Percentiles rank a stretch among this genome's conserved stretches.
Conservation (phyloP, 1,139 yeast genomes). For the Taphrina betulina region DNA sequence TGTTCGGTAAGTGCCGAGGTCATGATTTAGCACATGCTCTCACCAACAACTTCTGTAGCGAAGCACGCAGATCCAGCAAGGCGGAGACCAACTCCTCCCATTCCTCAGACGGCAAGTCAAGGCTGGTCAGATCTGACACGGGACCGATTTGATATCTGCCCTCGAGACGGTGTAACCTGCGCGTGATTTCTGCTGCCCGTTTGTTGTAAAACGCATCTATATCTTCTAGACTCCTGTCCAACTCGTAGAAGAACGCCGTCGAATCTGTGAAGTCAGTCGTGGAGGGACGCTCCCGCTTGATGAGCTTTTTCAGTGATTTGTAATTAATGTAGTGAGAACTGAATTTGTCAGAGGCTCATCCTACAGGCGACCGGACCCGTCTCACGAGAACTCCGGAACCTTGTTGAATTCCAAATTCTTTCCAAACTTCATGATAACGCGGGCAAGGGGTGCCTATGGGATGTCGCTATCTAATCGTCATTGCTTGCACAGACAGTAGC, state of each 20-base stretch:
- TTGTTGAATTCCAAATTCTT: slow-evolving; percentile 26
- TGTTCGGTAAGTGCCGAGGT: slow-evolving; percentile 37
- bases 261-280: slow-evolving; percentile 42
- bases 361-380: not conserved
- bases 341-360: not conserved
- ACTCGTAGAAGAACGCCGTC: slow-evolving; percentile 64
- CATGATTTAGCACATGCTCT: not conserved
- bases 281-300: slow-evolving; percentile 48
- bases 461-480: too few species aligned
- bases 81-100: slow-evolving; percentile 64
- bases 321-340: slow-evolving; percentile 73
- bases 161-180: slow-evolving; percentile 55
- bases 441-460: not conserved
- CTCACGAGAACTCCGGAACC: slow-evolving; percentile 22
- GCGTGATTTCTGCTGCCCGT: slow-evolving; percentile 69
- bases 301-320: slow-evolving; percentile 76
- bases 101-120: slow-evolving; percentile 37
- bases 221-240: slow-evolving; percentile 77
- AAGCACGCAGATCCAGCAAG: slow-evolving; percentile 72
- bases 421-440: slow-evolving; percentile 25
- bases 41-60: slow-evolving; percentile 67
- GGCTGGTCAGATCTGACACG: slow-evolving; percentile 34
- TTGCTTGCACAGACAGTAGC: too few species aligned
- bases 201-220: slow-evolving; percentile 76
- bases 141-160: slow-evolving; percentile 42